Base-by-base conservation (phyloP, 2,329 filamentous ascomycete genomes). In the Aspergillus chevalieri region DNA sequence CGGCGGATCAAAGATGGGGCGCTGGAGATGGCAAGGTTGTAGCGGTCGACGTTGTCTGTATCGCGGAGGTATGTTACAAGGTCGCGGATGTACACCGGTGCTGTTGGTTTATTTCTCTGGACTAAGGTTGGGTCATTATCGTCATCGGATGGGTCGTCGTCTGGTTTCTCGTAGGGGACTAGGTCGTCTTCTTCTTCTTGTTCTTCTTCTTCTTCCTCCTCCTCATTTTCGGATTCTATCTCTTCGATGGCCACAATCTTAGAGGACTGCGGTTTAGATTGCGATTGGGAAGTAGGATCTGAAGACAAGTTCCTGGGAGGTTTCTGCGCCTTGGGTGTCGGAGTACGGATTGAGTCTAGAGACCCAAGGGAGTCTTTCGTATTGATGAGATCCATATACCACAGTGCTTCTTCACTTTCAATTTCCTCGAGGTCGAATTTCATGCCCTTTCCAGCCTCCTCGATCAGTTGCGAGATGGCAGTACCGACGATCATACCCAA, bases 41-140 rank as follows among this genome's bases (percentile, higher is more conserved):
- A 89, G 26, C 84, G 84, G 58, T 97, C 91, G 57, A 90, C 89
- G 56, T 86, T 86, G 43, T 96, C 89, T 0, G 81, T 83, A 57
- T 95, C 88, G 44, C 87, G 80, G 2, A 98, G 77, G 61, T 85
- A 91, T 6, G 76, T 66, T 48, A 97, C 84, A 9, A 97, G 77
- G 59, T 95, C 89, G 43, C 90, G 83, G 52, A 96, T 86, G 61
- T 97, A 78, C 63, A 98, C 90, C 1, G 93, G 93, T 0, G 89
- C 81, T 50, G 81, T 86, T 19, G 86, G 81, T 59, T 93, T 96
- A 67, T 93, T 84, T 12, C 91, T 81, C 50, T 87, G 85, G 44
- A 97, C 79, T 15, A 95, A 74, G 0, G 90, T 95, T 4, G 93
- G 85, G 59, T 98, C 94, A 34, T 96, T 91, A 50, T 96, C 90